Evolutionary conservation across 2,329 filamentous ascomycete genomes (phyloP).

Genomic region (Ampelomyces quisqualis): DNA sequence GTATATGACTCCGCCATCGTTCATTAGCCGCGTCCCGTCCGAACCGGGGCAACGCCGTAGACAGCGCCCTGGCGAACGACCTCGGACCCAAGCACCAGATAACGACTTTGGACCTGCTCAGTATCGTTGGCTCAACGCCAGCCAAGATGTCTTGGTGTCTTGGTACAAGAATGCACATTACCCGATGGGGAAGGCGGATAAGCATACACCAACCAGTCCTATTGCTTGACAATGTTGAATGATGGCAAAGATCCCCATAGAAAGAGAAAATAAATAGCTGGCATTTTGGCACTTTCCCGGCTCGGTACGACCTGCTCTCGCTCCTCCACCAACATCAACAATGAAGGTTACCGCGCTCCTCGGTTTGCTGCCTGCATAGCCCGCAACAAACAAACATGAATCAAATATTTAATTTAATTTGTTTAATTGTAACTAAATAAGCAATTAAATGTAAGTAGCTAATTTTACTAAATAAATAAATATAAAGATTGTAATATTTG

Average conservation of each 20-base stretch:
- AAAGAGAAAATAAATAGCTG: constrained; percentile 11
- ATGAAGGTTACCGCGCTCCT: constrained; percentile 34
- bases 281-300: constrained; percentile 1
- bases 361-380: constrained; percentile 25
- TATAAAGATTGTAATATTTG: too few relatives aligned
- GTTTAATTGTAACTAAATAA: too few relatives aligned
- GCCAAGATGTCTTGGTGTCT: constrained; percentile 22
- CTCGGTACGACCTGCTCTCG: constrained; percentile 8
- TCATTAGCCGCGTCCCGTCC: too few relatives aligned
- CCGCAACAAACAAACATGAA: too few relatives aligned
- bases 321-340: constrained; percentile 2
- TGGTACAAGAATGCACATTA: constrained; percentile 10
- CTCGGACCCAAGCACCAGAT: constrained; percentile 12
- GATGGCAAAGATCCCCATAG: background rate
- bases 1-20: too few relatives aligned
- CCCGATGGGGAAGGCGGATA: constrained; percentile 17
- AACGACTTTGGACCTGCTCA: constrained; percentile 22
- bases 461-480: too few relatives aligned
- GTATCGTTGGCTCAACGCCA: constrained; percentile 15
- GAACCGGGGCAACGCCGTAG: background rate
- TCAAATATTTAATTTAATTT: too few relatives aligned
- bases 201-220: constrained; percentile 1
- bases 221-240: background rate
- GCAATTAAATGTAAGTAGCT: too few relatives aligned
- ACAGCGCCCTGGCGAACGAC: background rate